Evolutionary conservation across 495 filamentous ascomycete genomes (phyloP).

Genomic region (Aspergillus hancockii): DNA sequence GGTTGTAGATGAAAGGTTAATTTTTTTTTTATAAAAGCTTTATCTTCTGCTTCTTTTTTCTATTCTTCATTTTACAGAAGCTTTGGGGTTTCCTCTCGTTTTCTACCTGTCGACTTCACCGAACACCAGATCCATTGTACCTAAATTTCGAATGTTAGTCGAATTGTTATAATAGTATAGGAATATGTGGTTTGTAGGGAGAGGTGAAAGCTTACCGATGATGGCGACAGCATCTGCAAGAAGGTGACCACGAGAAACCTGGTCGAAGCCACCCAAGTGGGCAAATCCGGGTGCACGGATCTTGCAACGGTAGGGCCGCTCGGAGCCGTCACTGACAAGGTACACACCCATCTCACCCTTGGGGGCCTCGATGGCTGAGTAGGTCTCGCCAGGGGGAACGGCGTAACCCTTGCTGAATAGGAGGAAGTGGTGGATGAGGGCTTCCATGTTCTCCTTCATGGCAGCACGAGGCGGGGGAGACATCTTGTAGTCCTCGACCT

Average conservation of each 20-base stretch:
- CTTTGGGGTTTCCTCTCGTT: constrained; percentile 2
- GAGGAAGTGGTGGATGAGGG: constrained; percentile 98
- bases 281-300: constrained; percentile 97
- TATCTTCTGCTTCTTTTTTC: constrained; percentile 18
- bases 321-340: constrained; percentile 93
- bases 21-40: constrained; percentile 10
- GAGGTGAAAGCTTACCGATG: constrained; percentile 59
- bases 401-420: constrained; percentile 98
- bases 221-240: constrained; percentile 96
- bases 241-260: constrained; percentile 86
- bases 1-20: background rate
- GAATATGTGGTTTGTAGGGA: background rate
- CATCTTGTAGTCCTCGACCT: constrained; percentile 98
- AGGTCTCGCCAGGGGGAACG: constrained; percentile 98
- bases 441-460: constrained; percentile 99
- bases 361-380: constrained; percentile 94
- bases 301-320: constrained; percentile 96
- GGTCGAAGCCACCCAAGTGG: constrained; percentile 92
- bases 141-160: constrained; percentile 16
- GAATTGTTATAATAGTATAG: background rate
- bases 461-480: constrained; percentile 93
- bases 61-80: constrained; percentile 11
- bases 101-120: constrained; percentile 68
- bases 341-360: constrained; percentile 99
- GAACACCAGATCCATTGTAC: constrained; percentile 86